A percentile compares a stretch with the other conserved stretches of the same genome.
These are phyloP conservation scores for Raphanus hybrid DNA, from an alignment of 441 rosid species.

Conservation along the genomic window DNA sequence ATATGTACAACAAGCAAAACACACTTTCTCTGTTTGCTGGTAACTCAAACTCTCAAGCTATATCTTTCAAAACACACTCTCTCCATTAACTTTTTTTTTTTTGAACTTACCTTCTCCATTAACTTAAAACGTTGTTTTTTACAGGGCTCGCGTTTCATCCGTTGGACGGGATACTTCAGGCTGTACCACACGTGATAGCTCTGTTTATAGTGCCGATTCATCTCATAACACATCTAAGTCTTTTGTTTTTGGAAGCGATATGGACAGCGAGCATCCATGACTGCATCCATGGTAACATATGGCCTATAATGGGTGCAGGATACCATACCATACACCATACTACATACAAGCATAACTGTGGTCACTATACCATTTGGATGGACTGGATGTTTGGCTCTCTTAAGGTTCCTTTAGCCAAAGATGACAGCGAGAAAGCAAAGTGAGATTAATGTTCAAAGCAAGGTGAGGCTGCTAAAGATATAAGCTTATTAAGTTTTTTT, in stretches of 20 bases:
- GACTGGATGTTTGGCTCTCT: not conserved
- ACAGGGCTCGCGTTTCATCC: too few species aligned
- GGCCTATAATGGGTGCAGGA: not conserved
- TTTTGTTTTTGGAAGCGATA: not conserved
- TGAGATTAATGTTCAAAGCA: not conserved
- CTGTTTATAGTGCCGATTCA: not conserved
- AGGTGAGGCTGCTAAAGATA: too few species aligned
- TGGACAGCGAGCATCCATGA: conserved; percentile 9
- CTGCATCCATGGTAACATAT: not conserved
- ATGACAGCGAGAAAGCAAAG: not conserved
- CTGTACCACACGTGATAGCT: not conserved
- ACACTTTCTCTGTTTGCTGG: not conserved
- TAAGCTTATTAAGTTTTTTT: too few species aligned
- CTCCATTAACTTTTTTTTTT: too few species aligned
- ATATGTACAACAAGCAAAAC: conserved; percentile 1
- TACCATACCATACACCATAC: not conserved
- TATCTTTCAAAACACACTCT: too few species aligned
- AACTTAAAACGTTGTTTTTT: too few species aligned
- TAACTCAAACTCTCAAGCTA: not conserved
- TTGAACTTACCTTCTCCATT: too few species aligned
- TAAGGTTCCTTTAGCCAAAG: not conserved
- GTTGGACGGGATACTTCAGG: too few species aligned
- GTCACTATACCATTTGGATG: not conserved
- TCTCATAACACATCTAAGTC: not conserved
- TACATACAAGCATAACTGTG: conserved; percentile 1